Evolutionary conservation across 345 rosid species (phyloP).

Genomic region (Ceriops tagal): DNA sequence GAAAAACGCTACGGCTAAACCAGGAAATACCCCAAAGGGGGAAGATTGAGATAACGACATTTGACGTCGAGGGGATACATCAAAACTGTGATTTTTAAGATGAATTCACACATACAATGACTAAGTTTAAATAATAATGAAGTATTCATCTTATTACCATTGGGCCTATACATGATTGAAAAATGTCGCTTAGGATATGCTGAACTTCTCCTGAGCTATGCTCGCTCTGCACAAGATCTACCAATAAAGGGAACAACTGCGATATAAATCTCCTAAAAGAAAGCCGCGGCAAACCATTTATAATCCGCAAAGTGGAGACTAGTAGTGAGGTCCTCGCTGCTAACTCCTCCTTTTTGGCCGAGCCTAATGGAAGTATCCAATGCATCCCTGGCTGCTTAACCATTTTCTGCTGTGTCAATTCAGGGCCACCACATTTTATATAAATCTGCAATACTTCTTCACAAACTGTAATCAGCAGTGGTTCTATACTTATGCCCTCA

Average conservation of each 20-base stretch:
- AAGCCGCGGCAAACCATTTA: constrained; percentile 50
- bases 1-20: too few species aligned
- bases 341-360: constrained; percentile 75
- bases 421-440: constrained; percentile 45
- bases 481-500: constrained; percentile 51
- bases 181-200: constrained; percentile 55
- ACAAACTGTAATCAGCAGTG: constrained; percentile 51
- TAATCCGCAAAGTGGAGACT: constrained; percentile 50
- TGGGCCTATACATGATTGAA: constrained; percentile 82
- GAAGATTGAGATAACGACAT: too few species aligned
- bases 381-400: constrained; percentile 29
- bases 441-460: constrained; percentile 55
- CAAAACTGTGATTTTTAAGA: constrained; percentile 30
- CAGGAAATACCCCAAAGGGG: too few species aligned
- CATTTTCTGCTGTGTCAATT: constrained; percentile 21
- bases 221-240: constrained; percentile 75
- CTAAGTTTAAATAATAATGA: neutral
- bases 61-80: neutral
- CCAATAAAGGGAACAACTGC: constrained; percentile 63
- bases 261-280: constrained; percentile 50
- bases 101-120: constrained; percentile 2
- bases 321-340: constrained; percentile 64
- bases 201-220: constrained; percentile 81
- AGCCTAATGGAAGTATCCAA: constrained; percentile 68
- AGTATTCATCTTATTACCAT: constrained; percentile 37